Conservation (phyloP, 2,329 filamentous ascomycete species). For the Fusarium sp. region DNA sequence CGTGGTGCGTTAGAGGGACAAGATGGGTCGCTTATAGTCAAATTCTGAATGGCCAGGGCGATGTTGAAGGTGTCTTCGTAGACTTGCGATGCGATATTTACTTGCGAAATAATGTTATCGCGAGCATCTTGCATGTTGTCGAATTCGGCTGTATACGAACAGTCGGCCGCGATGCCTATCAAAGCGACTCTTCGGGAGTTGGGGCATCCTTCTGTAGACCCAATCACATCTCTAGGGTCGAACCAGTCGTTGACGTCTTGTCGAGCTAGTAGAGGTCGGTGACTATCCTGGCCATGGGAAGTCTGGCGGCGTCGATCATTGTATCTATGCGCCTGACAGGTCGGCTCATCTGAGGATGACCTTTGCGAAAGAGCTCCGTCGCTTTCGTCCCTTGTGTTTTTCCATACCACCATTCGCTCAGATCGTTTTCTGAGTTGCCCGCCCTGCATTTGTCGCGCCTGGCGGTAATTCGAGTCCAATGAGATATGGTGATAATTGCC, state of each 20-base stretch:
- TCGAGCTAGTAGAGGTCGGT: not conserved
- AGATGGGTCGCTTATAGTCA: conserved; percentile 74
- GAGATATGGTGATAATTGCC: conserved; percentile 26
- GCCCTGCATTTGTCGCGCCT: not conserved
- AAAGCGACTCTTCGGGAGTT: conserved; percentile 82
- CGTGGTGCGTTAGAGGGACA: conserved; percentile 68
- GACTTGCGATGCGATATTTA: conserved; percentile 84
- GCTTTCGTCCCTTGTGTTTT: not conserved
- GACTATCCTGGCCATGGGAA: rapidly evolving
- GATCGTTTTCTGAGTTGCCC: not conserved
- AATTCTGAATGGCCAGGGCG: conserved; percentile 80
- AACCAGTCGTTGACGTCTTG: not conserved
- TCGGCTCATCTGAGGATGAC: not conserved
- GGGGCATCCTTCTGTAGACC: conserved; percentile 79
- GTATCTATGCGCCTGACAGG: not conserved
- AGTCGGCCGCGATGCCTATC: conserved; percentile 91
- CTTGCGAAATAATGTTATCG: conserved; percentile 77
- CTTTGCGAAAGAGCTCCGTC: not conserved
- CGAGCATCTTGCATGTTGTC: conserved; percentile 67
- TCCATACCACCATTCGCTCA: conserved; percentile 30
- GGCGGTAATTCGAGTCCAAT: conserved; percentile 21
- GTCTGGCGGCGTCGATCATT: not conserved
- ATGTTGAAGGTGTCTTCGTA: conserved; percentile 92
- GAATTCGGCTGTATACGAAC: conserved; percentile 79
- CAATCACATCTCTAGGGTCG: conserved; percentile 59